Evolutionary conservation across 306 rosid genomes (phyloP).

Genomic region (Fragaria iinumae): DNA sequence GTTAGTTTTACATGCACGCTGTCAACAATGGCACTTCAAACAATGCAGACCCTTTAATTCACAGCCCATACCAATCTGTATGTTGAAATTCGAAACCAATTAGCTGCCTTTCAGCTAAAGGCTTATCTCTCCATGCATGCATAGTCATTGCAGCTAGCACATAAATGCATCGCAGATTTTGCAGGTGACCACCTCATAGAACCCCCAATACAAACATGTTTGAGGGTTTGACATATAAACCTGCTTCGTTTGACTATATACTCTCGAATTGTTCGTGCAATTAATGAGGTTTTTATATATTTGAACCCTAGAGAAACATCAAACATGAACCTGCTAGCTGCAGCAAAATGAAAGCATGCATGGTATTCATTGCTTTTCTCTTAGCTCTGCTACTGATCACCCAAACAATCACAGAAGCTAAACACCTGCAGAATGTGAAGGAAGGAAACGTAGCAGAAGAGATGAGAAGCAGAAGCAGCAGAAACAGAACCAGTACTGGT

Average conservation of each 20-base stretch:
- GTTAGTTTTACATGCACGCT: neutral
- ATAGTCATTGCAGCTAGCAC: neutral
- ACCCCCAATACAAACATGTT: neutral
- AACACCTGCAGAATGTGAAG: slow-evolving; percentile 3
- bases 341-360: slow-evolving; percentile 52
- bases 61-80: slow-evolving; percentile 15
- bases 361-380: slow-evolving; percentile 24
- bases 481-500: neutral
- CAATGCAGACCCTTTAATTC: slow-evolving; percentile 16
- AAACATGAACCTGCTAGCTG: neutral
- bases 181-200: slow-evolving; percentile 11
- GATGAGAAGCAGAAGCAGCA: slow-evolving; percentile 24
- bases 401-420: slow-evolving; percentile 35
- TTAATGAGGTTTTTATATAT: slow-evolving; percentile 4
- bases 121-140: neutral
- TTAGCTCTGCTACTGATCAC: slow-evolving; percentile 43
- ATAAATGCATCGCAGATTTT: neutral
- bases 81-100: neutral
- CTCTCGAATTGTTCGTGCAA: neutral
- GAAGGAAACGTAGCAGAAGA: slow-evolving; percentile 30
- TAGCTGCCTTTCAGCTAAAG: too few relatives aligned
- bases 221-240: neutral
- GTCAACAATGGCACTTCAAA: slow-evolving; percentile 42
- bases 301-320: neutral
- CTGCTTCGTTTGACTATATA: neutral